A percentile compares a stretch with the other conserved stretches of the same genome.
Evolutionary conservation across 352 stramenopile genomes (phyloP).

Genomic region (Peronosclerospora sorghi): DNA sequence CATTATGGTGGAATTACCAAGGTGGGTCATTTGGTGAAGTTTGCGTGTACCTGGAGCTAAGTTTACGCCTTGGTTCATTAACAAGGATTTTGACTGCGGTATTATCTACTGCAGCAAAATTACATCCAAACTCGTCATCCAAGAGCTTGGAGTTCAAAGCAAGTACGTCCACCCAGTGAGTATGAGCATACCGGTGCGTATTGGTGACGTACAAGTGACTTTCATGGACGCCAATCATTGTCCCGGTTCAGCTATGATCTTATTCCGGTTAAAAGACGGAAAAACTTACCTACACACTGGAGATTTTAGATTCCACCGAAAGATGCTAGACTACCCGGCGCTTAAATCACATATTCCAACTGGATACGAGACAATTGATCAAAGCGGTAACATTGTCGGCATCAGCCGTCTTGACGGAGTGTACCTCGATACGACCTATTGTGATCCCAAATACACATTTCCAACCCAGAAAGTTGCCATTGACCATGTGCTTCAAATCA

Average conservation of each 20-base stretch:
- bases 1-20: slow-evolving; percentile 90
- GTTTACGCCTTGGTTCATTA: not conserved
- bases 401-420: slow-evolving; percentile 55
- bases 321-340: slow-evolving; percentile 53
- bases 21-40: slow-evolving; percentile 10
- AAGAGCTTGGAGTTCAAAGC: slow-evolving; percentile 86
- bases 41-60: slow-evolving; percentile 1
- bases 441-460: slow-evolving; percentile 89
- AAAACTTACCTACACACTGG: slow-evolving; percentile 88
- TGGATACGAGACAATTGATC: slow-evolving; percentile 14
- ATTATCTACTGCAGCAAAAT: slow-evolving; percentile 94
- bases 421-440: slow-evolving; percentile 97
- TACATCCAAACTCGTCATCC: slow-evolving; percentile 86
- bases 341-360: slow-evolving; percentile 37
- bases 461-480: slow-evolving; percentile 80
- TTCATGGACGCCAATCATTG: slow-evolving; percentile 96
- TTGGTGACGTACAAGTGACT: slow-evolving; percentile 87
- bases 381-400: slow-evolving; percentile 17
- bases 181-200: slow-evolving; percentile 81
- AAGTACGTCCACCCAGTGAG: slow-evolving; percentile 87
- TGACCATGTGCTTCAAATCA: slow-evolving; percentile 43
- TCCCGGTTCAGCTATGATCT: slow-evolving; percentile 90
- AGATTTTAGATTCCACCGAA: slow-evolving; percentile 71
- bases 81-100: slow-evolving; percentile 77
- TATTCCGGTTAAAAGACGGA: slow-evolving; percentile 83